Conservation (phyloP, 345 rosid species). For the Pelargonium nanum region DNA sequence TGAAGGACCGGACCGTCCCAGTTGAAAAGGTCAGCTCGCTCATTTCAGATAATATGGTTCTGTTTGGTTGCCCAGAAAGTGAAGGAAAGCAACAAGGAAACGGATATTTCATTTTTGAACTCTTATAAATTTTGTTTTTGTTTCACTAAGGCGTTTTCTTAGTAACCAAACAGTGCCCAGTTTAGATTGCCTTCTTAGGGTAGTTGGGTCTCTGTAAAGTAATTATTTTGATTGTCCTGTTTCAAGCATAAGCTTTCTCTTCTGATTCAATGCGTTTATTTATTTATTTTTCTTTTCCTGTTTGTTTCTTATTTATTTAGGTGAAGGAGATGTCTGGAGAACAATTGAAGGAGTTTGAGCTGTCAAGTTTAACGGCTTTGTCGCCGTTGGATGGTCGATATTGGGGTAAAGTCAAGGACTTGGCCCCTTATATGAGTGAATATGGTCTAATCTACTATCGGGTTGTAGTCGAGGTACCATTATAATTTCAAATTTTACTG, state of each 20-base stretch:
- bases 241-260: too few species aligned
- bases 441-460: slow-evolving; percentile 71
- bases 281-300: too few species aligned
- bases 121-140: too few species aligned
- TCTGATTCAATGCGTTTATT: not conserved
- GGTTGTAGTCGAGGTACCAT: slow-evolving; percentile 69
- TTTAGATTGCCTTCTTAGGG: too few species aligned
- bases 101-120: too few species aligned
- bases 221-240: too few species aligned
- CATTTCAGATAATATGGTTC: not conserved
- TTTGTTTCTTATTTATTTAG: slow-evolving; percentile 16
- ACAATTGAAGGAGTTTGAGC: slow-evolving; percentile 35
- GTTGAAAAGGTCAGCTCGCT: not conserved
- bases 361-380: slow-evolving; percentile 68
- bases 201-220: too few species aligned
- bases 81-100: not conserved
- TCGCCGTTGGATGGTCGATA: slow-evolving; percentile 95
- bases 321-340: slow-evolving; percentile 32
- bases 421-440: slow-evolving; percentile 83
- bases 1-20: too few species aligned
- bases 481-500: not conserved
- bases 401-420: slow-evolving; percentile 73
- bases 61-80: not conserved
- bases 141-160: too few species aligned
- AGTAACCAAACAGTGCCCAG: too few species aligned